These are phyloP conservation scores for Forsythia viridissima DNA, from an alignment of 257 asterid genomes.

Conservation along the genomic window DNA sequence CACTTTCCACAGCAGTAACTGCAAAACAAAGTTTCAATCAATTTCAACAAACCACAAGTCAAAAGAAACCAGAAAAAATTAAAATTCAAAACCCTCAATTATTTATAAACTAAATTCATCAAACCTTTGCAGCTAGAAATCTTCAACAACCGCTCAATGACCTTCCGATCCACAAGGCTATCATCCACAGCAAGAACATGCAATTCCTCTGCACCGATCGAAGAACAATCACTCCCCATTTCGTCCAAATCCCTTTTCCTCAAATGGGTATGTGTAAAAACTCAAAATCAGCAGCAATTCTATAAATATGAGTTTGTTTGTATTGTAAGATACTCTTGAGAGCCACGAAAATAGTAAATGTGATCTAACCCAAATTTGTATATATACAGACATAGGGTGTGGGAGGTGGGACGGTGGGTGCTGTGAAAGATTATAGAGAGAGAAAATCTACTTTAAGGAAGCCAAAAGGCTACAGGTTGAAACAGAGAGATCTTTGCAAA, in stretches of 20 bases:
- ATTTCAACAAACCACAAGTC: background rate
- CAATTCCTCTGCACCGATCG: conserved; percentile 41
- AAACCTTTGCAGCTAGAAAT: conserved; percentile 78
- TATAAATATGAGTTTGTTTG: background rate
- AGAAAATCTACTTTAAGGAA: conserved; percentile 58
- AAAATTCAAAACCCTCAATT: background rate
- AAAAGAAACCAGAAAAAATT: background rate
- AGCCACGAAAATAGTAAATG: background rate
- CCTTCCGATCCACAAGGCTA: conserved; percentile 70
- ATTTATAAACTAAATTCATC: background rate
- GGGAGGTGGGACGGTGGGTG: background rate
- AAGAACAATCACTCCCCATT: conserved; percentile 41
- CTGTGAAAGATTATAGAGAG: conserved; percentile 50
- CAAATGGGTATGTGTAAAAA: background rate
- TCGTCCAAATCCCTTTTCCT: conserved; percentile 2
- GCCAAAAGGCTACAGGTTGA: conserved; percentile 38
- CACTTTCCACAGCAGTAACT: conserved; percentile 95
- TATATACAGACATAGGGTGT: conserved; percentile 9
- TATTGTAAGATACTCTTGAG: background rate
- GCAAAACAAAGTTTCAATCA: conserved; percentile 19
- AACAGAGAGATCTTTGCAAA: conserved; percentile 60
- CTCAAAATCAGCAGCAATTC: too few species aligned
- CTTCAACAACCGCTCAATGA: conserved; percentile 66
- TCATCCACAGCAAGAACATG: conserved; percentile 94
- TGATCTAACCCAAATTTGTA: background rate